A percentile compares a stretch with the other conserved stretches of the same genome.
phyloP scores from a whole-genome alignment of 441 rosid genomes.

The Pelargonium cotyledonis region DNA sequence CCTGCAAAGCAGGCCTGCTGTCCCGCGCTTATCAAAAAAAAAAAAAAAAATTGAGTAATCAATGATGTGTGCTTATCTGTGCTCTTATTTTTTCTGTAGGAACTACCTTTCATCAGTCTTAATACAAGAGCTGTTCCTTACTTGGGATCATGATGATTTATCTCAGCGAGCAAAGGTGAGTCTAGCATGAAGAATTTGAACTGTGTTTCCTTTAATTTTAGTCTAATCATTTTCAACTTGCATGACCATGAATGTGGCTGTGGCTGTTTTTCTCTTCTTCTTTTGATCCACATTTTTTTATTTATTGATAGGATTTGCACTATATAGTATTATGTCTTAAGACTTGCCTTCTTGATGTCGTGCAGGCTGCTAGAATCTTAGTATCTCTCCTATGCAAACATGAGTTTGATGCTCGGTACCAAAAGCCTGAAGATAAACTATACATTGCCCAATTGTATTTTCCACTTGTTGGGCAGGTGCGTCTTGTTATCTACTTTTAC shows the following conservation, averaged over 20 bases:
- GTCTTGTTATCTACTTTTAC: constrained; percentile 18
- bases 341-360: constrained; percentile 18
- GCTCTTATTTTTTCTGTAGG: constrained; percentile 50
- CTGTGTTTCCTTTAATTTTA: neutral
- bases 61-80: constrained; percentile 18
- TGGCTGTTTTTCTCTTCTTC: neutral
- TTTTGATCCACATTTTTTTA: constrained; percentile 3
- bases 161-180: constrained; percentile 89
- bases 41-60: no score
- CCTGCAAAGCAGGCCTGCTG: no score
- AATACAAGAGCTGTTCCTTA: constrained; percentile 93
- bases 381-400: constrained; percentile 95
- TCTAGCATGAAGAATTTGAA: constrained; percentile 6
- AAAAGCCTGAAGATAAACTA: constrained; percentile 97
- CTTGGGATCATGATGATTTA: constrained; percentile 98
- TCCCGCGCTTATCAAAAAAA: no score
- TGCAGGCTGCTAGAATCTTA: constrained; percentile 90
- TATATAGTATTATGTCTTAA: constrained; percentile 13
- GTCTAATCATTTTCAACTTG: neutral
- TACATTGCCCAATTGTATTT: constrained; percentile 93
- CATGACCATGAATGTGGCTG: neutral
- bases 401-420: constrained; percentile 96
- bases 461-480: constrained; percentile 89
- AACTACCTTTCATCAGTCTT: constrained; percentile 93
- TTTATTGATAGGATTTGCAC: constrained; percentile 9